These are phyloP conservation scores for Xylaria bambusicola DNA, from an alignment of 495 filamentous ascomycete species.

Conservation along the genomic window DNA sequence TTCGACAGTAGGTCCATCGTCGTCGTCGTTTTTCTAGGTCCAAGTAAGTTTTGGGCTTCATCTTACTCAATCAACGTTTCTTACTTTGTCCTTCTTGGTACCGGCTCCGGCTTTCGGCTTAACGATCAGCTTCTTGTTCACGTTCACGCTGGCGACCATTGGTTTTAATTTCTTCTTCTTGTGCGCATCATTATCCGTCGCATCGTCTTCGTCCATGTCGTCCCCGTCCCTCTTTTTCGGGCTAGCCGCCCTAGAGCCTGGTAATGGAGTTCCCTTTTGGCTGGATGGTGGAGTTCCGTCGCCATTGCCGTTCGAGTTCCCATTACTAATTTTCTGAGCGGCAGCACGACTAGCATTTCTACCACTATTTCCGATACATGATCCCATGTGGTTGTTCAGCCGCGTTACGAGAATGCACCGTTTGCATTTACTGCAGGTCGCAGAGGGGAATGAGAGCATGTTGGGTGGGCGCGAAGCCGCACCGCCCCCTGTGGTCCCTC, in stretches of 20 bases:
- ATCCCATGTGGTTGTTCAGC: constrained; percentile 75
- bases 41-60: constrained; percentile 41
- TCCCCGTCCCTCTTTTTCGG: constrained; percentile 55
- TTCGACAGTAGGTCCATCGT: constrained; percentile 41
- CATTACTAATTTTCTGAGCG: constrained; percentile 56
- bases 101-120: constrained; percentile 45
- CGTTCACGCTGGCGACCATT: constrained; percentile 33
- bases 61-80: constrained; percentile 40
- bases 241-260: constrained; percentile 46
- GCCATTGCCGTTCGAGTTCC: constrained; percentile 49
- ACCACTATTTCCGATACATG: constrained; percentile 76
- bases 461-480: constrained; percentile 48
- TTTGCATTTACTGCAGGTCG: constrained; percentile 57
- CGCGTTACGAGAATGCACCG: constrained; percentile 54
- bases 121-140: constrained; percentile 49
- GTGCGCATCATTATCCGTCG: constrained; percentile 48
- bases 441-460: constrained; percentile 64
- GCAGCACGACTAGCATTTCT: constrained; percentile 64
- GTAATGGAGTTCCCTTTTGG: constrained; percentile 61
- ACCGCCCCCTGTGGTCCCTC: constrained; percentile 38
- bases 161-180: constrained; percentile 57
- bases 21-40: constrained; percentile 31
- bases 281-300: constrained; percentile 58
- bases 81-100: constrained; percentile 51
- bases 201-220: constrained; percentile 53